Evolutionary conservation across 139 green algal genomes (phyloP), one percentile per base, ranked within the genome.

Genomic region (Pleodorina starrii): DNA sequence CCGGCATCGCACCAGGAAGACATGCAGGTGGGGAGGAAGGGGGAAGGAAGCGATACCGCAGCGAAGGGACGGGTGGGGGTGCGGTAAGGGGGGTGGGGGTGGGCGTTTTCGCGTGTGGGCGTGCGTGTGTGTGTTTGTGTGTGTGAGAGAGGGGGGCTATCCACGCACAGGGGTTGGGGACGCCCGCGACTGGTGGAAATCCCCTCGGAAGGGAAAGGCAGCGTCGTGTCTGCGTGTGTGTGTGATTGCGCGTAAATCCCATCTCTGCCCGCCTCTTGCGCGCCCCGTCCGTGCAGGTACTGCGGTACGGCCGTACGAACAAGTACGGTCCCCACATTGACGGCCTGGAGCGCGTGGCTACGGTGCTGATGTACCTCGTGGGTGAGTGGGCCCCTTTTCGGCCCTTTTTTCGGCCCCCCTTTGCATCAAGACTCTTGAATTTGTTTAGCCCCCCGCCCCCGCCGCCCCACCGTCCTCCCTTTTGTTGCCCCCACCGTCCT

Each of bases 281-380:
- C 3, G 3, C 54, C 54, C 54, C 54, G 5, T 12, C 54, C 5
- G 32, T 12, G 32, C 82, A 95, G 90, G 92, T 96, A 63, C 81
- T 96, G 84, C 91, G 95, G 51, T 99, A 99, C 85, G 93, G 89
- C 32, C 68, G 90, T 10, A 95, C 95, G 14, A 96, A 99, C 91
- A 96, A 98, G 92, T 99, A 99, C 89, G 95, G 94, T 0, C 82
- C 94, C 0, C 97, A 98, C 87, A 95, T 95, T 36, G 97, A 99
- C 89, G 91, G 87, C 0, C 89, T 97, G 75, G 84, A 92, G 38
- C 87, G 95, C 27, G 83, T 95, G 16, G 89, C 86, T 74, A 97
- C 96, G 0, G 94, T 98, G 42, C 94, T 99, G 40, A 89, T 99
- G 57, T 98, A 98, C 92, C 89, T 96, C 23, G 89, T 91, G 40